A percentile compares a stretch with the other conserved stretches of the same genome.
Conservation (phyloP, 2,329 filamentous ascomycete species). For the Calonectria crousiana region DNA sequence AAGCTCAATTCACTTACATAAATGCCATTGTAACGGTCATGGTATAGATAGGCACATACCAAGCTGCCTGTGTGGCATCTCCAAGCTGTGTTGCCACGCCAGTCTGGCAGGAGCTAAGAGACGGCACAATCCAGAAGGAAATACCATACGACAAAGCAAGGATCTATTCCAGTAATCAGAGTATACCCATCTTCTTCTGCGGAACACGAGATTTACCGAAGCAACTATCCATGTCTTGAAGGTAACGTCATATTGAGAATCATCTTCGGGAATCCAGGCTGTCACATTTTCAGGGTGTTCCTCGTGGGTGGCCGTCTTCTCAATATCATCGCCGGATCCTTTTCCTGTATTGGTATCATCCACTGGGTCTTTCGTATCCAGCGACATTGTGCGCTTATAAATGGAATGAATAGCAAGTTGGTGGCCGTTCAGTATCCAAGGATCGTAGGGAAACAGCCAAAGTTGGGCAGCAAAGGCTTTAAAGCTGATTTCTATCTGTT, state of each 20-base stretch:
- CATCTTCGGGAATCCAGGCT: constrained; percentile 44
- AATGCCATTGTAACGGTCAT: constrained; percentile 57
- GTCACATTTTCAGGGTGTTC: constrained; percentile 23
- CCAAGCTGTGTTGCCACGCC: constrained; percentile 50
- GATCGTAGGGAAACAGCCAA: too few species aligned
- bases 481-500: not conserved
- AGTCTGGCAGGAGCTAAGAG: constrained; percentile 46
- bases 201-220: constrained; percentile 22
- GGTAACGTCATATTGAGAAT: constrained; percentile 53
- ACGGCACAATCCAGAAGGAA: constrained; percentile 54
- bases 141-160: constrained; percentile 52
- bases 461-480: not conserved
- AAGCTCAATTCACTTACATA: constrained; percentile 35
- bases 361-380: not conserved
- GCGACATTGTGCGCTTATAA: not conserved
- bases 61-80: constrained; percentile 47
- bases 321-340: constrained; percentile 11
- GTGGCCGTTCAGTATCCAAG: not conserved
- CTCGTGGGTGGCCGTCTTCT: constrained; percentile 25
- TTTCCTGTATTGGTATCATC: constrained; percentile 16
- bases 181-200: rapidly evolving
- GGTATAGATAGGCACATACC: constrained; percentile 53
- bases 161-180: constrained; percentile 38
- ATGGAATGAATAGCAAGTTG: not conserved
- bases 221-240: constrained; percentile 56